phyloP scores from a whole-genome alignment of 2,329 filamentous ascomycete genomes.

The Penicillium sp. region DNA sequence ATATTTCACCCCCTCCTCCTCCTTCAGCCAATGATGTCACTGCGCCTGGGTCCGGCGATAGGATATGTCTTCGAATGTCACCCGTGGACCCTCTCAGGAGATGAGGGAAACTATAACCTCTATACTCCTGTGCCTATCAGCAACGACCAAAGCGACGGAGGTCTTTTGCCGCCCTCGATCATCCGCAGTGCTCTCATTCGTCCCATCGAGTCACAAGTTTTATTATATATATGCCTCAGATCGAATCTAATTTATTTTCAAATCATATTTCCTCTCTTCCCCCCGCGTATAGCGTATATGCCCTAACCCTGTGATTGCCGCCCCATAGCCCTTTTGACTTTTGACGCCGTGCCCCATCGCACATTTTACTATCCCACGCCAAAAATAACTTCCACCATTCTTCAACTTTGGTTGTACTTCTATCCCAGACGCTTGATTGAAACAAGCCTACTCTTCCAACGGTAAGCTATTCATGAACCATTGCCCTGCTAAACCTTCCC shows the following conservation, averaged over 20 bases:
- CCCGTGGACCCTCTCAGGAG: constrained; percentile 21
- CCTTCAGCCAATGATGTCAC: constrained; percentile 37
- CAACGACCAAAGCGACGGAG: constrained; percentile 21
- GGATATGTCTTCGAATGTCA: constrained; percentile 11
- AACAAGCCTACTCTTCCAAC: constrained; percentile 10
- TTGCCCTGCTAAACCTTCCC: background rate
- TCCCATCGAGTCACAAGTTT: background rate
- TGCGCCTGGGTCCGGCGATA: constrained; percentile 18
- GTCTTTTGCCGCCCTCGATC: constrained; percentile 25
- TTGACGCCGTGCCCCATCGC: background rate
- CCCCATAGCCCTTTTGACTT: constrained; percentile 21
- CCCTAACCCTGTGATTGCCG: constrained; percentile 22
- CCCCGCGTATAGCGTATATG: constrained; percentile 15
- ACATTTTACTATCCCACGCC: constrained; percentile 6
- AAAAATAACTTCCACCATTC: constrained; percentile 9
- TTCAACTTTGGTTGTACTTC: constrained; percentile 13
- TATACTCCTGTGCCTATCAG: constrained; percentile 8
- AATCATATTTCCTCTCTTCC: background rate
- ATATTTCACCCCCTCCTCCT: constrained; percentile 9
- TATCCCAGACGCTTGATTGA: constrained; percentile 3
- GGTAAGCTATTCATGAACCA: constrained; percentile 16
- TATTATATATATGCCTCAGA: constrained; percentile 23
- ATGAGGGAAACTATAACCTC: background rate
- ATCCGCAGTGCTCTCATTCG: constrained; percentile 26
- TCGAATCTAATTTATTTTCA: background rate